Evolutionary conservation across 192 early-diverging fungal genomes (phyloP), one percentile per base, ranked within the genome.

Genomic region (Lobosporangium transversale): DNA sequence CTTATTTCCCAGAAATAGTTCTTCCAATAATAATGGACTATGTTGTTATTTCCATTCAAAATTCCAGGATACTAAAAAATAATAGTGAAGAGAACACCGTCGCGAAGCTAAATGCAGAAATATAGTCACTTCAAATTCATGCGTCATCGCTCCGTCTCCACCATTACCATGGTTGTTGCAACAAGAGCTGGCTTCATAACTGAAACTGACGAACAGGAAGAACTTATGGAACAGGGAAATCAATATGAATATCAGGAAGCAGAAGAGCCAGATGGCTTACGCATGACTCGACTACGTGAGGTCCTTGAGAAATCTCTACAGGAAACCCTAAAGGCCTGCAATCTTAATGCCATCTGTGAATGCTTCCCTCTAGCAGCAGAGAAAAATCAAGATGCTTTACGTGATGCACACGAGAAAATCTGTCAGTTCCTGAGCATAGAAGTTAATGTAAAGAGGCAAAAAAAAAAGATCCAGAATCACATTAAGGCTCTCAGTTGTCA

Each of bases 271-370:
- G 73, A 76, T 21, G 73, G 73, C 9, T 58, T 51, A 20, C 35
- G 73, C 20, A 76, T 76, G 73, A 76, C 64, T 20, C 63, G 64
- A n/a, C 73, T 76, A 17, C 64, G 73, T 11, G 58, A 47, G 4
- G 33, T 76, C 52, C 73, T 76, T 18, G 53, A 62, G 20, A 76
- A 76, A 32, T 66, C 73, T 11, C 36, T 76, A 5, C 30, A 48
- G 29, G 64, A 76, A 26, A 76, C 73, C 7, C 58, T 76, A 32
- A 62, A 67, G 12, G 64, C 64, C 29, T 76, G 73, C 73, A 76
- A 76, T 32, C 67, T 44, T 30, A 53, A 56, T n/a, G 73, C 73
- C 23, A 54, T 76, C 30, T 37, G 59, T n/a, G 64, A 76, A 62
- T 62, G 64, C 52, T 76, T 76, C 24, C 73, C 73, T 10, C 17